Percentiles rank a stretch among this genome's conserved stretches.
These are phyloP conservation scores for Purpureocillium takamizusanense DNA, from an alignment of 2,329 filamentous ascomycete species.

Conservation along the genomic window DNA sequence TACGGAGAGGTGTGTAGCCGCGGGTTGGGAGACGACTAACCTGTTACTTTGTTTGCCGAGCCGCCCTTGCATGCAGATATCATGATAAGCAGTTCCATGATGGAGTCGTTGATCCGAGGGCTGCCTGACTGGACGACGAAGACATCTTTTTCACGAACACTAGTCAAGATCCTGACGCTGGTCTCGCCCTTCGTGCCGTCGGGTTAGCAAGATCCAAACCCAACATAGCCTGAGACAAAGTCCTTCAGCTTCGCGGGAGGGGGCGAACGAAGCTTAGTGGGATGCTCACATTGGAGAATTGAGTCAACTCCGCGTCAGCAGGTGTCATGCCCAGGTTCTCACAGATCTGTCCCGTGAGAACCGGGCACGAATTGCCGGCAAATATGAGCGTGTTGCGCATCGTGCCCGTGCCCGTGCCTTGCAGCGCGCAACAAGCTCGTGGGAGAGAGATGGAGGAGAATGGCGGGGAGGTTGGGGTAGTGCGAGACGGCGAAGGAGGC, in stretches of 20 bases:
- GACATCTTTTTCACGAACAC: constrained; percentile 94
- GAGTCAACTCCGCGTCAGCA: constrained; percentile 55
- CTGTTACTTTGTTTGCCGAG: constrained; percentile 92
- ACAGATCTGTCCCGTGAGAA: constrained; percentile 57
- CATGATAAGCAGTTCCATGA: constrained; percentile 99
- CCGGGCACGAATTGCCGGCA: constrained; percentile 57
- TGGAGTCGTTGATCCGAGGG: constrained; percentile 91
- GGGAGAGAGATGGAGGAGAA: constrained; percentile 10
- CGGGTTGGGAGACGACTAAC: constrained; percentile 39
- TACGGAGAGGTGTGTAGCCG: too few species aligned
- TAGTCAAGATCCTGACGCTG: constrained; percentile 59
- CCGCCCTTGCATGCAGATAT: constrained; percentile 97
- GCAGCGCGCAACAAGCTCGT: neutral
- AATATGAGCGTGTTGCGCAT: constrained; percentile 63
- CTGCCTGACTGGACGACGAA: constrained; percentile 98
- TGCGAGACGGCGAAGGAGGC: neutral
- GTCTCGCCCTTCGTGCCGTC: constrained; percentile 49
- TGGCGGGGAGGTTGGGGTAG: neutral
- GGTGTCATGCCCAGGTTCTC: constrained; percentile 58
- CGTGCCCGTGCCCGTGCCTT: constrained; percentile 17
- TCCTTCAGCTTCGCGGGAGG: neutral
- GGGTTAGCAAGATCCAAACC: constrained; percentile 13
- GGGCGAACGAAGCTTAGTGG: constrained; percentile 8
- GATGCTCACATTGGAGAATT: constrained; percentile 59
- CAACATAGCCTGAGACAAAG: constrained; percentile 2